A percentile compares a stretch with the other conserved stretches of the same genome.
These are phyloP conservation scores for Russula olivacea DNA, from an alignment of 768 basidiomycete species.

Conservation along the genomic window DNA sequence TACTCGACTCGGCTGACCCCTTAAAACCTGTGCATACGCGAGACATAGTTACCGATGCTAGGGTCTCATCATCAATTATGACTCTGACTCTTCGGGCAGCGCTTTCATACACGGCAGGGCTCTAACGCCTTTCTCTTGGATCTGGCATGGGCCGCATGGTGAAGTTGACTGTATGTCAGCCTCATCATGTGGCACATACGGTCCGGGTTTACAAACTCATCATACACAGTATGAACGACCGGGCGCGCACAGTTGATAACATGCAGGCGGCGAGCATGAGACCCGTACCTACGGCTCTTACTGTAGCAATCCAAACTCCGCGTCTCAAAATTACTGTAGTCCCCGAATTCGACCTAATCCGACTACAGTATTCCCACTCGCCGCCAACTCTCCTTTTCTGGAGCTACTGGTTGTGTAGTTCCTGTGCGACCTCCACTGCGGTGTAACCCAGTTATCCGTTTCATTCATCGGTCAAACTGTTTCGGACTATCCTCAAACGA, in stretches of 20 bases:
- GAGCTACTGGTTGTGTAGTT: background rate
- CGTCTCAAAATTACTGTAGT: background rate
- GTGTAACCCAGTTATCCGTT: background rate
- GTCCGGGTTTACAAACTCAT: background rate
- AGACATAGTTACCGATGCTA: background rate
- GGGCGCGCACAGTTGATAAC: background rate
- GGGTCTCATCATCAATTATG: constrained; percentile 10
- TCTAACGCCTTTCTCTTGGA: background rate
- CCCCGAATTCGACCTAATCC: background rate
- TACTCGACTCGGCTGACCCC: background rate
- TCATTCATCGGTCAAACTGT: background rate
- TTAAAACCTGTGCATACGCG: constrained; percentile 8
- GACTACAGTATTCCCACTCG: background rate
- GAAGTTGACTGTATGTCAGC: constrained; percentile 5
- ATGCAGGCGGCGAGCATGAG: background rate
- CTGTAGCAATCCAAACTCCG: constrained; percentile 2
- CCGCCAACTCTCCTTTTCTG: background rate
- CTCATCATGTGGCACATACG: constrained; percentile 5
- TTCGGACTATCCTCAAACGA: background rate
- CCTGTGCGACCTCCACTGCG: constrained; percentile 1
- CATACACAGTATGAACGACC: constrained; percentile 3
- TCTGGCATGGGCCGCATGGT: no score
- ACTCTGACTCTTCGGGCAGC: background rate
- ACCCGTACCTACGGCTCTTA: background rate
- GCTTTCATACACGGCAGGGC: background rate